Conservation (phyloP, 768 basidiomycete genomes). For the Lanmaoa pseudosensibilis region DNA sequence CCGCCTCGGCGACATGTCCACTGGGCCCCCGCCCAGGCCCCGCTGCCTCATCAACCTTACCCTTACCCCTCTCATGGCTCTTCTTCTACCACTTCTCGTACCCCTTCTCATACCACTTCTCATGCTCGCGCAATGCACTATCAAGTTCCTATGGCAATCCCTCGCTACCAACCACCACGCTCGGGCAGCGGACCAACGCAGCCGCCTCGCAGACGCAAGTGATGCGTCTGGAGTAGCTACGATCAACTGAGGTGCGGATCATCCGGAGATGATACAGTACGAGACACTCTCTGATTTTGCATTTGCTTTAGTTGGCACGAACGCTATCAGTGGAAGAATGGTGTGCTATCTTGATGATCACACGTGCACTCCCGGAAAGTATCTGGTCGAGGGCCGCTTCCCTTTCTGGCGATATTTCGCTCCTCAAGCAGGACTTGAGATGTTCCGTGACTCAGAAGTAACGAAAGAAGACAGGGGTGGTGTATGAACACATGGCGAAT, state of each 20-base stretch:
- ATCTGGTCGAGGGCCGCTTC: constrained; percentile 11
- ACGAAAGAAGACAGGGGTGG: background rate
- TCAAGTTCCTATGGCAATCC: background rate
- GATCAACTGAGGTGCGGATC: constrained; percentile 31
- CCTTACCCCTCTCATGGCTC: constrained; percentile 25
- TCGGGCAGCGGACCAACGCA: constrained; percentile 3
- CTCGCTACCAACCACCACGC: constrained; percentile 24
- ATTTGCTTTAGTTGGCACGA: constrained; percentile 20
- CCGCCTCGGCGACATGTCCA: constrained; percentile 26
- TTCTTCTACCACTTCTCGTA: constrained; percentile 7
- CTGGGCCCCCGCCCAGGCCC: constrained; percentile 32
- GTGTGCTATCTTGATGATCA: constrained; percentile 24
- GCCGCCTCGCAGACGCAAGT: constrained; percentile 12
- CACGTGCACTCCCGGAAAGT: constrained; percentile 15
- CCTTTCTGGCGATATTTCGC: constrained; percentile 11
- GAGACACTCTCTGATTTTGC: constrained; percentile 21
- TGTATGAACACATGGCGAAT: background rate
- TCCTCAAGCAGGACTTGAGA: constrained; percentile 15
- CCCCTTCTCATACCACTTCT: background rate
- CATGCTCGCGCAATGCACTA: background rate
- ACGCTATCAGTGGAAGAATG: constrained; percentile 22
- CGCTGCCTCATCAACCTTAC: constrained; percentile 25
- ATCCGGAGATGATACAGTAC: constrained; percentile 21
- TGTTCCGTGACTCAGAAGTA: background rate
- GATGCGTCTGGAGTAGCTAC: constrained; percentile 9